Evolutionary conservation across 495 filamentous ascomycete genomes (phyloP), one percentile per base, ranked within the genome.

Genomic region (Hypoxylon lienhwacheense): DNA sequence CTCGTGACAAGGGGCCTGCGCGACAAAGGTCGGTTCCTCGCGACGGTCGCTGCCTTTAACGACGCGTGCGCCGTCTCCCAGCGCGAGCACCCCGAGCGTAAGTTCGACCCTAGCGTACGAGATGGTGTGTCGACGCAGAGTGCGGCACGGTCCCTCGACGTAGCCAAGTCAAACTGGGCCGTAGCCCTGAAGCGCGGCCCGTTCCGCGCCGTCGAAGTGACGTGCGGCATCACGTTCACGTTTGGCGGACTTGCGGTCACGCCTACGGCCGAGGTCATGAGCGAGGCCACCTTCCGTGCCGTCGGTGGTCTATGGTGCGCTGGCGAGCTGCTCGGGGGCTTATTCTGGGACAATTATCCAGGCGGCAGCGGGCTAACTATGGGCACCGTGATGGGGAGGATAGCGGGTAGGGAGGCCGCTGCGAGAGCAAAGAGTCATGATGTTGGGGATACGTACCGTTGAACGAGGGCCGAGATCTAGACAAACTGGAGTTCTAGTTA

Each of bases 121-220:
- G 82, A 86, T 57, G 79, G 80, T 0, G 47, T 85, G 8, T 76
- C 76, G 1, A 85, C 83, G 20, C 78, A 81, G 51, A 73, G 73
- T 3, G 59, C 56, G 2, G 40, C 26, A 0, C 63, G 14, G 15
- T 43, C 60, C 0, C 55, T 85, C 6, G 15, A 47, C 0, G 40
- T 84, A 1, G 55, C 76, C 0, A 87, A 87, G 64, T 79, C 80
- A 0, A 87, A 87, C 57, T 86, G 84, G 84, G 84, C 83, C 0
- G 37, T 79, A 16, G 73, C 81, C 0, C 63, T 86, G 19, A 71
- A 77, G n/a, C 57, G 73, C 58, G 67, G 63, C 1, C 83, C 82
- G 0, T 87, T 81, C 53, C 55, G 80, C 21, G 82, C 82, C 5
- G 80, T 85, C 37, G 74, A 77, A 44, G 80, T 85, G 5, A 74